Base-by-base conservation (phyloP, 1,284 basidiomycete genomes). In the Exobasidium rhododendri region DNA sequence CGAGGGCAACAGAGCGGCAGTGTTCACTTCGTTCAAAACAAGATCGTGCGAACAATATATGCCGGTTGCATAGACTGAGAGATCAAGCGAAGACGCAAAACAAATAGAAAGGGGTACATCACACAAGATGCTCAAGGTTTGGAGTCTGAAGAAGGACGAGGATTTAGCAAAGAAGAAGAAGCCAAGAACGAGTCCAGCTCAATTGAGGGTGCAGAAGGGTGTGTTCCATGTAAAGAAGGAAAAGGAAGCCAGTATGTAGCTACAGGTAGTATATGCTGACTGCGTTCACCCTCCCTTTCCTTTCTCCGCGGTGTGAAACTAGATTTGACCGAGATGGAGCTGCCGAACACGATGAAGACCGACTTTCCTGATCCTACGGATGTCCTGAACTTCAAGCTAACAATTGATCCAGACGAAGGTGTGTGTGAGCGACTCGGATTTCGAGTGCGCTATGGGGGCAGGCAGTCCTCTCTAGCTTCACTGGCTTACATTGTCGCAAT, bases 181-280 rank as follows among this genome's bases (percentile, higher is more conserved):
- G 68, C 75, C 75, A 46, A 97, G 96, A 86, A 96, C 91, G 56
- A 92, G 90, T 73, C 93, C 94, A 11, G 94, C 96, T 32, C 94
- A 97, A 82, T 89, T 99, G 79, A 88, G 94, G 60, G 93, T 97
- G 14, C 96, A 98, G 85, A 99, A 98, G 85, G 94, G 94, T 93
- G 68, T 63, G 84, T 76, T 20, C 24, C 10, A 28, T 24, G 40
- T 14, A 20, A 32, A 29, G 40, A n/a, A n/a, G n/a, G n/a, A 29
- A n/a, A 51, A 29, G n/a, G 43, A 44, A n/a, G n/a, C n/a, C n/a
- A n/a, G n/a, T n/a, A n/a, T n/a, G n/a, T n/a, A n/a, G n/a, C n/a
- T n/a, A n/a, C n/a, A n/a, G n/a, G n/a, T n/a, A n/a, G n/a, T n/a
- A 45, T 13, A 3, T 45, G 40, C 30, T 4, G 7, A 29, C 14